Evolutionary conservation across 1,284 basidiomycete genomes (phyloP), one percentile per base, ranked within the genome.

Genomic region (Inonotus hispidus): DNA sequence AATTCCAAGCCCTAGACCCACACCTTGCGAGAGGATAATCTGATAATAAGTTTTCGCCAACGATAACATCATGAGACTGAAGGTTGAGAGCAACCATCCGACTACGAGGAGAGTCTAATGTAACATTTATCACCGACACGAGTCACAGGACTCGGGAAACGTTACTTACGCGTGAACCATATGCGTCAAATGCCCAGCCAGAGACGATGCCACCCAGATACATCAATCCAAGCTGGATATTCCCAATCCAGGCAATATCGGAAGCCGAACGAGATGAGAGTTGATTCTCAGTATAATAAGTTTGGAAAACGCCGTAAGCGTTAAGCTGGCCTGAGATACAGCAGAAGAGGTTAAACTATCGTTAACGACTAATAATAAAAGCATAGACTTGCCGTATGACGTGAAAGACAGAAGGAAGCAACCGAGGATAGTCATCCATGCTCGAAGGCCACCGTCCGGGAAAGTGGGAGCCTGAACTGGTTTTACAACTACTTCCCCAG

Each of bases 301-400:
- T 35, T 46, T 59, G 60, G 37, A 61, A 61, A n/a, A 53, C 47
- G 16, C 54, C 60, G 29, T 45, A 61, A 10, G 53, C 45, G 23
- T 57, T 56, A 23, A 60, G 16, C 13, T 55, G 29, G 14, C 55
- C 54, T 19, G 56, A 6, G 13, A 56, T 38, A 45, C 3, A 27
- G 21, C 3, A 11, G 2, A 29, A 25, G 19, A 38, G 41, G 21
- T 38, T 45, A 19, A 19, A 21, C 23, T 21, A 35, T 16, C 25
- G 2, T 29, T 35, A 25, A n/a, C 2, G 38, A 32, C 6, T 53
- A 53, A 19, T 6, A 16, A 53, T 21, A 37, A 19, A 23, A 3
- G 35, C n/a, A 27, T 16, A 32, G 2, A 13, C 35, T n/a, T 53
- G 10, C 50, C 50, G 32, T 27, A 45, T 7, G 59, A 43, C 14